Evolutionary conservation across 2,329 filamentous ascomycete genomes (phyloP), one percentile per base, ranked within the genome.

Genomic region (Microthyrium microscopicum): DNA sequence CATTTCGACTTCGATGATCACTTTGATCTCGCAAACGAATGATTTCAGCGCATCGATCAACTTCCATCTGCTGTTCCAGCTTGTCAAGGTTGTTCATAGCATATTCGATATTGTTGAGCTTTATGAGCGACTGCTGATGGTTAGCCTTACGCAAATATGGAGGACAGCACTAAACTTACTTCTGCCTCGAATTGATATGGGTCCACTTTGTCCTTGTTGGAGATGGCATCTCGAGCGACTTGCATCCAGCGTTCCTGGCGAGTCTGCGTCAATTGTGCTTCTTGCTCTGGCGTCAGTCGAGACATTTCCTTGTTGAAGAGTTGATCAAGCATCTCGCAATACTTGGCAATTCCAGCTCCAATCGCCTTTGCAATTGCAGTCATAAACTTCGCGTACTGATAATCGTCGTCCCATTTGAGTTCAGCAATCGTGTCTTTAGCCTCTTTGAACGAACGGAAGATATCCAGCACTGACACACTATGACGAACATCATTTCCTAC

Each of bases 371-470:
- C 76, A 12, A 94, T 62, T 2, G 83, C 73, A 12, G 89, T 98
- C 85, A 95, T 95, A 56, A 98, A 98, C 40, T 85, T 83, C 25
- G 89, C 87, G 50, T 93, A 81, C 43, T 93, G 85, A 24, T 92
- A 65, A 47, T 93, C 82, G 50, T 95, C 83, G 42, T 84, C 78
- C 89, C 89, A 98, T 39, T 85, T 73, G 8, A 98, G 66, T 44
- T 82, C 66, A 34, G 81, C 74, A 35, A 98, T 73, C 46, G 91
- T 82, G 41, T 94, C 79, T 22, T 91, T 73, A 13, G 79, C 81
- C 56, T 94, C 81, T 46, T 85, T 91, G 63, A 95, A 94, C 1
- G 91, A 76, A 45, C 80, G 76, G 59, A 94, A 95, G 27, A 93
- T 74, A 52, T 98, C 89, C 40, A 94, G 79, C 5, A 92, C 73